Evolutionary conservation across 202 grass and related monocot genomes (phyloP).

Genomic region (Bolboschoenoplectus hybrid): DNA sequence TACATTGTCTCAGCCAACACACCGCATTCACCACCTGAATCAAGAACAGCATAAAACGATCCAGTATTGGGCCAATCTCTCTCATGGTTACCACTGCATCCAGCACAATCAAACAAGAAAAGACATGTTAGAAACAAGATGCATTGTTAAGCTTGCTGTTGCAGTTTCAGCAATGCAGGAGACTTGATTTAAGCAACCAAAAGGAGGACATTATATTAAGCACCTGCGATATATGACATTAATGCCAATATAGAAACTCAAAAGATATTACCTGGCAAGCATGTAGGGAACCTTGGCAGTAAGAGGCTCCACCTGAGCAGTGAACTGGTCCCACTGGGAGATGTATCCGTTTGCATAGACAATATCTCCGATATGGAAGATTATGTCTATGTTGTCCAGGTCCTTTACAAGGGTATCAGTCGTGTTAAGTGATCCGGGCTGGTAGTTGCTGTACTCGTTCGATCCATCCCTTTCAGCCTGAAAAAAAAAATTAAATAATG

Average conservation of each 20-base stretch:
- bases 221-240: neutral
- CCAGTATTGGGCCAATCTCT: conserved; percentile 75
- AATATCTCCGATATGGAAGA: conserved; percentile 88
- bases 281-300: conserved; percentile 92
- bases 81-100: conserved; percentile 85
- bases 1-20: conserved; percentile 84
- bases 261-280: conserved; percentile 62
- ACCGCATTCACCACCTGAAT: conserved; percentile 88
- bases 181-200: neutral
- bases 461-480: conserved; percentile 88
- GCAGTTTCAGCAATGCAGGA: neutral
- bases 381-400: conserved; percentile 75
- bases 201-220: neutral
- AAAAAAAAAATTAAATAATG: neutral
- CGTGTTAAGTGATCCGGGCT: conserved; percentile 77
- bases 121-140: neutral
- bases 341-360: conserved; percentile 84
- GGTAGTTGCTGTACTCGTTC: conserved; percentile 82
- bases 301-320: conserved; percentile 73
- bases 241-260: neutral
- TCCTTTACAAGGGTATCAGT: conserved; percentile 79
- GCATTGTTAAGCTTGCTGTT: neutral
- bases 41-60: conserved; percentile 63
- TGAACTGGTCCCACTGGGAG: conserved; percentile 97
- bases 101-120: neutral